A percentile compares a stretch with the other conserved stretches of the same genome.
Conservation (phyloP, 768 basidiomycete species). For the Agrocybe praecox region DNA sequence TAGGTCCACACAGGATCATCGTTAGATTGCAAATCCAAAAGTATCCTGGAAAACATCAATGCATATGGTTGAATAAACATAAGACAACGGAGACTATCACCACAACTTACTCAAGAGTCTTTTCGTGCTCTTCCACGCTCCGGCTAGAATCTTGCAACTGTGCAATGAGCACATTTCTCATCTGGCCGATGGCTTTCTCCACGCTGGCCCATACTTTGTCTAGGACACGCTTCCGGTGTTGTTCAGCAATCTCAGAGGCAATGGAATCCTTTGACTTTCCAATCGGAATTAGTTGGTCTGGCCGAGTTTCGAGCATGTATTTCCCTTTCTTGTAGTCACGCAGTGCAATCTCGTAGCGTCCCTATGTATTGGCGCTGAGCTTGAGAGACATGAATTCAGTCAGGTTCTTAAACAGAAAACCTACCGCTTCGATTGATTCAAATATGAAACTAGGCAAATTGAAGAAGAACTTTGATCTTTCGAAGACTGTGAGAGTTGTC, state of each 20-base stretch:
- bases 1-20: constrained; percentile 97
- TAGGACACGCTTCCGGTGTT: constrained; percentile 89
- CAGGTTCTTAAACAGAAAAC: constrained; percentile 20
- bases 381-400: neutral
- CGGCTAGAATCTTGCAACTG: constrained; percentile 81
- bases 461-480: constrained; percentile 97
- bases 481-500: constrained; percentile 93
- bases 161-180: constrained; percentile 76
- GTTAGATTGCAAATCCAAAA: constrained; percentile 81
- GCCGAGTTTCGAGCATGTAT: constrained; percentile 85
- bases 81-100: neutral
- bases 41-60: constrained; percentile 53
- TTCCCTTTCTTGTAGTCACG: constrained; percentile 98
- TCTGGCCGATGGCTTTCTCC: constrained; percentile 92
- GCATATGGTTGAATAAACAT: neutral
- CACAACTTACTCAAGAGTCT: constrained; percentile 80
- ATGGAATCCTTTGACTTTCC: constrained; percentile 62
- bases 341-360: constrained; percentile 91
- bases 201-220: constrained; percentile 97
- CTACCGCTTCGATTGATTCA: constrained; percentile 86
- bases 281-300: constrained; percentile 78
- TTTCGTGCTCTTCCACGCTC: constrained; percentile 92
- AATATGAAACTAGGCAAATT: constrained; percentile 92
- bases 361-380: constrained; percentile 46
- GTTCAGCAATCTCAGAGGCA: constrained; percentile 49